A percentile compares a stretch with the other conserved stretches of the same genome.
phyloP scores from a whole-genome alignment of 345 rosid species.

The Barbarea vulgaris region DNA sequence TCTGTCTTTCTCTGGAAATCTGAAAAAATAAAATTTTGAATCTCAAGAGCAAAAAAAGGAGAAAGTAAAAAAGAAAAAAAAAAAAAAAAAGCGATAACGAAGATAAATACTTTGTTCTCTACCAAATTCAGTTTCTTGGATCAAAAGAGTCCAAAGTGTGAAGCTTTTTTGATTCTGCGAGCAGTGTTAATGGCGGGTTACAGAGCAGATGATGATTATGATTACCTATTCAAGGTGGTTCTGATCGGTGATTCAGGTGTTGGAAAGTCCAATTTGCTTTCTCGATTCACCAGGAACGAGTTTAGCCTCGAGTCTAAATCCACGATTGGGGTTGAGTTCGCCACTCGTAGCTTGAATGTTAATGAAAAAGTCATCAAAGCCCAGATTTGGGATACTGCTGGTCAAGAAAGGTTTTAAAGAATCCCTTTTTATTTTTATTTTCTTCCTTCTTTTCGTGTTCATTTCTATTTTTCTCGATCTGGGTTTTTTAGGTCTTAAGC shows the following conservation, averaged over 20 bases:
- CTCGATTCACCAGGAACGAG: conserved; percentile 91
- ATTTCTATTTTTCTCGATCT: conserved; percentile 21
- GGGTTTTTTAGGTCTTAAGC: conserved; percentile 1
- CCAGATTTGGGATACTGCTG: conserved; percentile 99
- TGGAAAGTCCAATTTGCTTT: conserved; percentile 90
- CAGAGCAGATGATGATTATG: conserved; percentile 95
- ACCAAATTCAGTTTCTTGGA: not conserved
- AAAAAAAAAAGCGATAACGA: not conserved
- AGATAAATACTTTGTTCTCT: not conserved
- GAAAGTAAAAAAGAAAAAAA: not conserved
- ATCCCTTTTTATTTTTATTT: not conserved
- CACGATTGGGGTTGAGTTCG: conserved; percentile 94
- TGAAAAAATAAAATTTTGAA: not conserved
- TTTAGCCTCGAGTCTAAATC: conserved; percentile 93
- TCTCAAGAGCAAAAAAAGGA: conserved; percentile 23
- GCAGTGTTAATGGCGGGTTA: conserved; percentile 69
- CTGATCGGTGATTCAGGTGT: conserved; percentile 94
- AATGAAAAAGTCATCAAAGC: conserved; percentile 87
- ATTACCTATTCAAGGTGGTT: conserved; percentile 86
- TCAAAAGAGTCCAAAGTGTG: not conserved
- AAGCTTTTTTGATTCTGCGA: conserved; percentile 8
- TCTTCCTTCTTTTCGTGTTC: conserved; percentile 24
- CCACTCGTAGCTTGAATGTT: conserved; percentile 88
- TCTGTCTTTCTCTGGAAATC: conserved; percentile 22
- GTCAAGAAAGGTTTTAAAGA: conserved; percentile 71